Evolutionary conservation across 1,139 yeast species (phyloP), one percentile per base, ranked within the genome.

Genomic region (Wickerhamomyces sp.): DNA sequence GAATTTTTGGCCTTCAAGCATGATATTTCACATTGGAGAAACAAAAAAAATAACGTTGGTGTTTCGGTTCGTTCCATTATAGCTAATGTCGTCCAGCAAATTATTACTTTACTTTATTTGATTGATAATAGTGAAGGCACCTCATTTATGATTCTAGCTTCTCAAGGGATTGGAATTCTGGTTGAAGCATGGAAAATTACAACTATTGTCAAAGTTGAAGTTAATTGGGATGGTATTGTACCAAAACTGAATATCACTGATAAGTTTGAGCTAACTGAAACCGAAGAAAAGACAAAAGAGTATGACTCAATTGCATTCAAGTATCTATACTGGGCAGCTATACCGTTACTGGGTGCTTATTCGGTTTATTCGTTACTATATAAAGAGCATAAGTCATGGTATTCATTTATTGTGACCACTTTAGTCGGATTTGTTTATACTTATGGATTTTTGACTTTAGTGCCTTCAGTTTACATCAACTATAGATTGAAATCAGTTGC

Each of bases 151-250:
- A 59, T 65, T 30, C 44, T 65, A 39, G 47, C 58, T 9, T 59
- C 67, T 1, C 70, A 65, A 41, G 68, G 68, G 3, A 40, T 62
- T 39, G 68, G 70, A 16, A 65, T 65, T 28, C 37, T 60, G 15
- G 63, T 65, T 8, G 70, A 65, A 40, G 69, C 68, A 3, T 65
- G 70, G 70, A 65, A 65, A 47, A 61, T 65, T 40, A 64, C 68
- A 22, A 65, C 65, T 24, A 58, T 63, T 12, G 57, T 63, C 5
- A 60, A 64, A 35, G 44, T 64, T 41, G 52, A 49, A 20, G 25
- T 63, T 25, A 46, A 47, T 15, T 40, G 49, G 47, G 38, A 33
- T 21, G 44, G 43, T 10, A 15, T 37, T 2, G 17, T 47, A n/a
- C 55, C 56, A 31, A 37, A 33, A 7, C 26, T 64, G 26, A 42